Percentiles rank a stretch among this genome's conserved stretches.
These are phyloP conservation scores for Mallotus nudiflorus DNA, from an alignment of 345 rosid genomes.

Conservation along the genomic window DNA sequence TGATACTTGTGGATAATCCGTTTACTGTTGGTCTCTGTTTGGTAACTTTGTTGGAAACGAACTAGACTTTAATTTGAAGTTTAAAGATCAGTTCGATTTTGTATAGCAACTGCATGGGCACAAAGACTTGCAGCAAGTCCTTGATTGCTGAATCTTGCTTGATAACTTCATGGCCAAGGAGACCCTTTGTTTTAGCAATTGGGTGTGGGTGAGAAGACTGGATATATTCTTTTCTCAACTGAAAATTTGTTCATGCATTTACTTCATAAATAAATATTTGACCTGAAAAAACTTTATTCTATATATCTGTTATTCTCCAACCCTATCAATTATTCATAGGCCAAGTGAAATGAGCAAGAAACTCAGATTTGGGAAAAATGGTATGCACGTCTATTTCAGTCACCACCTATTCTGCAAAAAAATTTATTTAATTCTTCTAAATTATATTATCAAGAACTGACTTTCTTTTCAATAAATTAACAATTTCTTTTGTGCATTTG, in stretches of 20 bases:
- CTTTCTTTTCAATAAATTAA: neutral
- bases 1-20: neutral
- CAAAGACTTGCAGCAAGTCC: neutral
- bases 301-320: neutral
- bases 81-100: neutral
- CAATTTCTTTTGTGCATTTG: neutral
- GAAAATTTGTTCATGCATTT: slow-evolving; percentile 15
- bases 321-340: neutral
- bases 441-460: neutral
- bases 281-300: slow-evolving; percentile 1
- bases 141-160: neutral
- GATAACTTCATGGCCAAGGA: slow-evolving; percentile 8
- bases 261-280: slow-evolving; percentile 14
- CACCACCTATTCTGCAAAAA: neutral
- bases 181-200: neutral
- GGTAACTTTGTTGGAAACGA: neutral
- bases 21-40: slow-evolving; percentile 1
- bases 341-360: neutral
- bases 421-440: neutral
- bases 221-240: neutral
- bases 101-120: neutral
- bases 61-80: neutral
- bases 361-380: slow-evolving; percentile 23
- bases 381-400: slow-evolving; percentile 51
- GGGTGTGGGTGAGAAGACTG: neutral